These are phyloP conservation scores for Suillus clintonianus DNA, from an alignment of 768 basidiomycete species.

Conservation along the genomic window DNA sequence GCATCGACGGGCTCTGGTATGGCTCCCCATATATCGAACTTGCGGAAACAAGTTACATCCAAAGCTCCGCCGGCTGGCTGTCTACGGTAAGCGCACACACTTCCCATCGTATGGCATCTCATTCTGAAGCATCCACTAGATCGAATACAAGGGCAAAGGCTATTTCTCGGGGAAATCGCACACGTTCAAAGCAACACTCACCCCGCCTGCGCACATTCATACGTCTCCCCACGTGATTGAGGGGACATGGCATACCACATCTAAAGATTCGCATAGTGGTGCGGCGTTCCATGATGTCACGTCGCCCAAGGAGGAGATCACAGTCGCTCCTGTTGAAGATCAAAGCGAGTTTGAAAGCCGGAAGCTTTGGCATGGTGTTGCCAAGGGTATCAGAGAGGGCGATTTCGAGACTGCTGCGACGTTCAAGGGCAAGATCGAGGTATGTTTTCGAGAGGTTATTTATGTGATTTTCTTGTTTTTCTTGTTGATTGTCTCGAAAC, in stretches of 20 bases:
- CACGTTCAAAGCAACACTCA: conserved; percentile 83
- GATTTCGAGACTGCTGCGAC: conserved; percentile 89
- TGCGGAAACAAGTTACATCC: conserved; percentile 78
- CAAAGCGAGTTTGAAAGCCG: conserved; percentile 89
- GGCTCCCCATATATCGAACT: conserved; percentile 93
- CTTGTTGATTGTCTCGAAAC: not conserved
- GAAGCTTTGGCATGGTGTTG: conserved; percentile 80
- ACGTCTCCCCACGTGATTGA: conserved; percentile 59
- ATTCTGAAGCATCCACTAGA: conserved; percentile 48
- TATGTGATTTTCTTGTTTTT: not conserved
- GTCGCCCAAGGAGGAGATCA: conserved; percentile 73
- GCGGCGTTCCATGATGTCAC: conserved; percentile 77
- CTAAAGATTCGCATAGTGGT: conserved; percentile 48
- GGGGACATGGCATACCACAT: conserved; percentile 78
- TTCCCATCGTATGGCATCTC: not conserved
- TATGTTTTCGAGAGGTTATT: not conserved
- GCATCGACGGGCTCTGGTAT: conserved; percentile 93
- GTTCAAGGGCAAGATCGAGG: conserved; percentile 90
- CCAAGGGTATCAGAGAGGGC: conserved; percentile 87
- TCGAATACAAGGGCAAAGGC: conserved; percentile 96
- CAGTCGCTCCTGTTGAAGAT: conserved; percentile 55
- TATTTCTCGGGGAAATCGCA: conserved; percentile 95
- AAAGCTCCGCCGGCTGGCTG: conserved; percentile 60
- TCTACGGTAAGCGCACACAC: conserved; percentile 42
- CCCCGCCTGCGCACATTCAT: conserved; percentile 47